These are phyloP conservation scores for Backusella liffmaniae DNA, from an alignment of 192 early-diverging fungal species.

Conservation along the genomic window DNA sequence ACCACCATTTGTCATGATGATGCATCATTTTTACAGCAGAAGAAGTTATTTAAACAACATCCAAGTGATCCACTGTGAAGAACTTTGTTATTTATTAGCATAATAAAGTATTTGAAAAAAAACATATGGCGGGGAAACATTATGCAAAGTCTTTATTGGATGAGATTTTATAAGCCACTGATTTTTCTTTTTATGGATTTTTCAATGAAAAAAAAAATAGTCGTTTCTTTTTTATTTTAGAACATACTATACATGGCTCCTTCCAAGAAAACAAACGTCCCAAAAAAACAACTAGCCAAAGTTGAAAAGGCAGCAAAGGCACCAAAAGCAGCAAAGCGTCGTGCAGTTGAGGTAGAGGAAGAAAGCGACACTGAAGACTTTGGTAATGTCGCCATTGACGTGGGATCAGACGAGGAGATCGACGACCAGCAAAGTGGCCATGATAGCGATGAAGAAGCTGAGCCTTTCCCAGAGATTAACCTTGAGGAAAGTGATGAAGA, in stretches of 20 bases:
- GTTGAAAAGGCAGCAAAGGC: neutral
- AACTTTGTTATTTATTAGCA: neutral
- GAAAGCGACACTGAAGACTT: conserved; percentile 45
- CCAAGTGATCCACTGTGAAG: neutral
- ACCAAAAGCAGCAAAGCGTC: neutral
- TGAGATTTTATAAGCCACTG: neutral
- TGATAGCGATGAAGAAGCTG: conserved; percentile 45
- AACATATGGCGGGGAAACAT: neutral
- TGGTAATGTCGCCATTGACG: conserved; percentile 48
- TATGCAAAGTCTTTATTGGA: neutral
- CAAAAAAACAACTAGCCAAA: neutral
- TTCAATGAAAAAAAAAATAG: neutral
- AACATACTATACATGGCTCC: neutral
- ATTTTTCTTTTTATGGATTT: neutral
- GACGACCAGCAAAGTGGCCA: conserved; percentile 32
- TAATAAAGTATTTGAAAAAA: too few relatives aligned
- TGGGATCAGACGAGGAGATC: conserved; percentile 50
- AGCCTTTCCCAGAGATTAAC: conserved; percentile 30
- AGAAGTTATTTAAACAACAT: neutral
- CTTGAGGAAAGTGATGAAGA: conserved; percentile 40
- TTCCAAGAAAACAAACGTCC: neutral
- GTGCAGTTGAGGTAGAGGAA: neutral
- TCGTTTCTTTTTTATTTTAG: neutral
- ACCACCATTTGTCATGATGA: conserved; percentile 51
- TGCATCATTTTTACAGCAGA: conserved; percentile 11